phyloP scores from a whole-genome alignment of 805 yeast species.

The Schwanniomyces vanrijiae region DNA sequence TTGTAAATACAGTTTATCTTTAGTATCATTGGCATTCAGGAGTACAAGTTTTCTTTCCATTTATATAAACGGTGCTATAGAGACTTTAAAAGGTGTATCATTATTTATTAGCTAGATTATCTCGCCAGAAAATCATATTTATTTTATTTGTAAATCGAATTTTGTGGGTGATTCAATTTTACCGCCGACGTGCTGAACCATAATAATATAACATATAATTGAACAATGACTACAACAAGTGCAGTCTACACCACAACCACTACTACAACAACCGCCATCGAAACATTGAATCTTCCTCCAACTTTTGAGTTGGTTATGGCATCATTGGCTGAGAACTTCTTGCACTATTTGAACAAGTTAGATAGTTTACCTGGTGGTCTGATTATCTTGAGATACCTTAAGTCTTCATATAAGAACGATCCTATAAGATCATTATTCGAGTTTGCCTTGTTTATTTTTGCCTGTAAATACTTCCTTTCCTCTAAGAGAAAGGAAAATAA shows the following conservation, averaged over 20 bases:
- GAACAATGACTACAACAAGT: slow-evolving; percentile 5
- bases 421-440: slow-evolving; percentile 89
- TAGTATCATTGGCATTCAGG: not conserved
- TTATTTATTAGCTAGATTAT: not conserved
- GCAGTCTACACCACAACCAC: slow-evolving; percentile 18
- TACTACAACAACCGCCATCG: slow-evolving; percentile 25
- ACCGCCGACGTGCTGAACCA: not conserved
- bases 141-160: not conserved
- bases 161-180: not conserved
- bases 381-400: slow-evolving; percentile 66
- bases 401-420: slow-evolving; percentile 87
- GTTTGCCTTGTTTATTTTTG: slow-evolving; percentile 71
- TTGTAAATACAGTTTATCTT: not conserved
- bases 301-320: slow-evolving; percentile 35
- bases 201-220: not conserved
- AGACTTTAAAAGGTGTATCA: not conserved
- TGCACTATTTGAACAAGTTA: slow-evolving; percentile 34
- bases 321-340: slow-evolving; percentile 32
- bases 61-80: not conserved
- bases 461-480: slow-evolving; percentile 77
- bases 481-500: slow-evolving; percentile 76
- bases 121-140: not conserved
- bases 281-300: slow-evolving; percentile 33
- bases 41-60: not conserved
- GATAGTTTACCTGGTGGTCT: slow-evolving; percentile 56